These are phyloP conservation scores for Geum urbanum DNA, from an alignment of 306 rosid species.

Conservation along the genomic window DNA sequence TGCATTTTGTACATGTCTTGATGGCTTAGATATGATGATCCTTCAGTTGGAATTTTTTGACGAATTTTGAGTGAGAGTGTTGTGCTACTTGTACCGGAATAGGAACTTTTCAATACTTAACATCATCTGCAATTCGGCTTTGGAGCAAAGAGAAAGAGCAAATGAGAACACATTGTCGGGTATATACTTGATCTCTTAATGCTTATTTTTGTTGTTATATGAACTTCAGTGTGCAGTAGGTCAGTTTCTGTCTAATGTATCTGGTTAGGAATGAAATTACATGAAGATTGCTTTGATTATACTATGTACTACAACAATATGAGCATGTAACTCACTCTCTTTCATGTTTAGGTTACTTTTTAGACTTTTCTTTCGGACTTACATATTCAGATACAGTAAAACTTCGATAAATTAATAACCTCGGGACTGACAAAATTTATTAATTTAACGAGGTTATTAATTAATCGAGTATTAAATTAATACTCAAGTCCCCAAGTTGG, in stretches of 20 bases:
- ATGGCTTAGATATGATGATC: slow-evolving; percentile 27
- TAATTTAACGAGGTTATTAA: too few species aligned
- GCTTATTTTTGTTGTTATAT: not conserved
- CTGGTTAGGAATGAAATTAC: not conserved
- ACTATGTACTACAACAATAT: not conserved
- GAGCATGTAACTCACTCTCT: not conserved
- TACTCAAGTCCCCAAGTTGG: too few species aligned
- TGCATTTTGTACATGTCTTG: slow-evolving; percentile 67
- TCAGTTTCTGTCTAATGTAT: not conserved
- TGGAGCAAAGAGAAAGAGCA: not conserved
- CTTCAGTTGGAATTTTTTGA: slow-evolving; percentile 24
- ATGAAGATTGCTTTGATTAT: not conserved
- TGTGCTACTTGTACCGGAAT: slow-evolving; percentile 31
- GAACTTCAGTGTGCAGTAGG: not conserved
- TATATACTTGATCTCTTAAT: slow-evolving; percentile 12
- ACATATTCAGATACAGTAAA: not conserved
- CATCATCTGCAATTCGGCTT: slow-evolving; percentile 4
- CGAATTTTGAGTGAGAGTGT: slow-evolving; percentile 28
- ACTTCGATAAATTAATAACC: too few species aligned
- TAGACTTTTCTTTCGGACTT: not conserved
- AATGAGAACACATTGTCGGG: slow-evolving; percentile 10
- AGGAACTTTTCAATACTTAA: slow-evolving; percentile 20
- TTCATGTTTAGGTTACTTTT: not conserved
- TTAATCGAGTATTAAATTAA: too few species aligned
- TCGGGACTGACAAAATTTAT: too few species aligned